A percentile compares a stretch with the other conserved stretches of the same genome.
phyloP scores from a whole-genome alignment of 2,329 filamentous ascomycete genomes.

The Dactylonectria macrodidyma region DNA sequence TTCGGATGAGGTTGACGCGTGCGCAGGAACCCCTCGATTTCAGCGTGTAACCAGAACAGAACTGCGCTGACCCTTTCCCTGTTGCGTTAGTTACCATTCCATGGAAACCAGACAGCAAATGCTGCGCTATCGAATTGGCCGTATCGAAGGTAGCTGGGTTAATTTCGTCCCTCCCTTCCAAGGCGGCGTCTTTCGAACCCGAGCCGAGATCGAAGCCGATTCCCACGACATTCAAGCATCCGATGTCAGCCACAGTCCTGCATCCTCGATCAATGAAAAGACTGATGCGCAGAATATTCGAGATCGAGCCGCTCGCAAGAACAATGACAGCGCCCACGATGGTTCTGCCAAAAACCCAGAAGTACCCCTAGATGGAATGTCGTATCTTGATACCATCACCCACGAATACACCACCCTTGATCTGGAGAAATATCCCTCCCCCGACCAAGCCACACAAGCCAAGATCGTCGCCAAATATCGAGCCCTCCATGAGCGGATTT shows the following conservation, averaged over 20 bases:
- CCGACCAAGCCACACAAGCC: conserved; percentile 81
- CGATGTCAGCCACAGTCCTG: conserved; percentile 56
- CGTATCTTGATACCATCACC: conserved; percentile 81
- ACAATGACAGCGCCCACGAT: background rate
- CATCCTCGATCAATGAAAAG: conserved; percentile 68
- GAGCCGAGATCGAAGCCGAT: conserved; percentile 51
- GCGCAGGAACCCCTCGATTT: conserved; percentile 51
- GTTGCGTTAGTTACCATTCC: conserved; percentile 80
- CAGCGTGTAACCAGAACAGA: background rate
- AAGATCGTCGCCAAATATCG: conserved; percentile 86
- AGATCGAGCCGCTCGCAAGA: conserved; percentile 56
- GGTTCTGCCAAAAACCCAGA: too few species aligned
- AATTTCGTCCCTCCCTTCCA: conserved; percentile 95
- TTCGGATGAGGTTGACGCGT: conserved; percentile 94
- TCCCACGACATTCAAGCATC: conserved; percentile 33
- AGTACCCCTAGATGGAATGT: conserved; percentile 62
- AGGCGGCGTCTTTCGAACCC: conserved; percentile 80
- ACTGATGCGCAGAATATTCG: conserved; percentile 40
- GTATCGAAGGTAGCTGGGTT: conserved; percentile 83
- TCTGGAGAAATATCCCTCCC: conserved; percentile 82
- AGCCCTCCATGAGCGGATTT: conserved; percentile 78
- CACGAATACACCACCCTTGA: conserved; percentile 83
- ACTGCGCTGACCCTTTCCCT: conserved; percentile 28
- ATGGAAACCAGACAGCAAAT: conserved; percentile 81
- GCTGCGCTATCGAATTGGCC: conserved; percentile 86